These are phyloP conservation scores for Trichoderma virens DNA, from an alignment of 495 filamentous ascomycete genomes.

Conservation along the genomic window DNA sequence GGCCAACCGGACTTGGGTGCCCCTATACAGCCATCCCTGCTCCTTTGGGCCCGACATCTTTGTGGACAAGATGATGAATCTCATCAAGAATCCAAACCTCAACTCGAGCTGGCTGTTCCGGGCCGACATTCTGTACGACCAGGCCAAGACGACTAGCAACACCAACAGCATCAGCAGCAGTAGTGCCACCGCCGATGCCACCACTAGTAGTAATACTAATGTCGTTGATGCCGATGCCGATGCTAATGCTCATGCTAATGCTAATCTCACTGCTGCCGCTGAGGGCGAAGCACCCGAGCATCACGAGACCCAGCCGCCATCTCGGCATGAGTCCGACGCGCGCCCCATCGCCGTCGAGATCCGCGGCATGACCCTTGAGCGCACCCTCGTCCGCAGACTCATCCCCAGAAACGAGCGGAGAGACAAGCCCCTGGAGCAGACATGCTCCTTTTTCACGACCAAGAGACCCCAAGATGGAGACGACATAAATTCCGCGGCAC, in stretches of 20 bases:
- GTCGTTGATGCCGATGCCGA: not conserved
- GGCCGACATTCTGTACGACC: slow-evolving; percentile 67
- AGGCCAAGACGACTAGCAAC: slow-evolving; percentile 19
- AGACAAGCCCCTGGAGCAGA: slow-evolving; percentile 69
- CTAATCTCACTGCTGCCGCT: not conserved
- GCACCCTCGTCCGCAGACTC: slow-evolving; percentile 60
- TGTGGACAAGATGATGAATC: slow-evolving; percentile 56
- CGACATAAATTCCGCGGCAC: slow-evolving; percentile 13
- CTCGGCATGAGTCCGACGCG: slow-evolving; percentile 14
- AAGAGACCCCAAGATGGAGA: not conserved
- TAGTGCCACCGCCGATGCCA: not conserved
- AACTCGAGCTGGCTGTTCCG: slow-evolving; percentile 77
- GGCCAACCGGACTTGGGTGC: slow-evolving; percentile 36
- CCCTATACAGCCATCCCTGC: slow-evolving; percentile 44
- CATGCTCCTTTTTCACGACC: slow-evolving; percentile 58
- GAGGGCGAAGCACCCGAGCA: not conserved
- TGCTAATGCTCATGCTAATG: not conserved
- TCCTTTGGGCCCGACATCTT: slow-evolving; percentile 54
- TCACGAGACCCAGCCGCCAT: not conserved
- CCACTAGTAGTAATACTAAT: not conserved
- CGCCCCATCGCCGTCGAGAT: slow-evolving; percentile 17
- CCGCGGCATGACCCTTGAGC: slow-evolving; percentile 19
- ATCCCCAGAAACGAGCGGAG: slow-evolving; percentile 73
- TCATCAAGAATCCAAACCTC: slow-evolving; percentile 79
- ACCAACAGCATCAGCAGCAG: not conserved